Percentiles rank a stretch among this genome's conserved stretches.
These are phyloP conservation scores for Debaryomyces udenii DNA, from an alignment of 1,139 yeast genomes.

Conservation along the genomic window DNA sequence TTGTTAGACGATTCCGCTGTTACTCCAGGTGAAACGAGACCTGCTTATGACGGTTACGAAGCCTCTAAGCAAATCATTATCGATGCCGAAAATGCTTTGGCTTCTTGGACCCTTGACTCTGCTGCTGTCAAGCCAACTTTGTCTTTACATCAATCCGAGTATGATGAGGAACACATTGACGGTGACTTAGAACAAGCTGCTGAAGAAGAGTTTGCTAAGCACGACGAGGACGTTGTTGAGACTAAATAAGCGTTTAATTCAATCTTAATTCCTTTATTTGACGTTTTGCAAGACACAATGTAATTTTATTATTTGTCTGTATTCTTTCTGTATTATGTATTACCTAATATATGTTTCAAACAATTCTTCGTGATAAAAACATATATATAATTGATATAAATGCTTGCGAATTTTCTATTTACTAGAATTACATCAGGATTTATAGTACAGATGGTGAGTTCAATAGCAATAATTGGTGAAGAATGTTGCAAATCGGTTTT, in stretches of 20 bases:
- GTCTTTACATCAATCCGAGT: slow-evolving; percentile 79
- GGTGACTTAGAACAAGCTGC: slow-evolving; percentile 57
- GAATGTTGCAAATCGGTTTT: background rate
- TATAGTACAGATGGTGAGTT: background rate
- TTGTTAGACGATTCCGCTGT: slow-evolving; percentile 95
- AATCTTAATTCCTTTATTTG: background rate
- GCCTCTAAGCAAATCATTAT: slow-evolving; percentile 97
- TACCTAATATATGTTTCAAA: slow-evolving; percentile 7
- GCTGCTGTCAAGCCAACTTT: slow-evolving; percentile 95
- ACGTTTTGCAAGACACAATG: slow-evolving; percentile 6
- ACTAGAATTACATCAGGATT: background rate
- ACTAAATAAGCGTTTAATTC: slow-evolving; percentile 3
- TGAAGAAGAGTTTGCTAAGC: slow-evolving; percentile 45
- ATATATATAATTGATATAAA: no score
- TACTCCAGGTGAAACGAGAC: slow-evolving; percentile 99
- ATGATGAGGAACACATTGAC: slow-evolving; percentile 62
- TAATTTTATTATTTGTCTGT: slow-evolving; percentile 8
- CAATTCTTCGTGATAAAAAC: no score
- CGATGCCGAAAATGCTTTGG: slow-evolving; percentile 95
- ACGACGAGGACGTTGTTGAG: slow-evolving; percentile 30
- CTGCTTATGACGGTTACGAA: slow-evolving; percentile 97
- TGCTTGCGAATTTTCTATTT: no score
- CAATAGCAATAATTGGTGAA: background rate
- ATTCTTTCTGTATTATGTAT: slow-evolving; percentile 10
- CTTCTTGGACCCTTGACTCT: slow-evolving; percentile 94